phyloP scores from a whole-genome alignment of 176 grass and related monocot species.

The Thinopyrum elongatum region DNA sequence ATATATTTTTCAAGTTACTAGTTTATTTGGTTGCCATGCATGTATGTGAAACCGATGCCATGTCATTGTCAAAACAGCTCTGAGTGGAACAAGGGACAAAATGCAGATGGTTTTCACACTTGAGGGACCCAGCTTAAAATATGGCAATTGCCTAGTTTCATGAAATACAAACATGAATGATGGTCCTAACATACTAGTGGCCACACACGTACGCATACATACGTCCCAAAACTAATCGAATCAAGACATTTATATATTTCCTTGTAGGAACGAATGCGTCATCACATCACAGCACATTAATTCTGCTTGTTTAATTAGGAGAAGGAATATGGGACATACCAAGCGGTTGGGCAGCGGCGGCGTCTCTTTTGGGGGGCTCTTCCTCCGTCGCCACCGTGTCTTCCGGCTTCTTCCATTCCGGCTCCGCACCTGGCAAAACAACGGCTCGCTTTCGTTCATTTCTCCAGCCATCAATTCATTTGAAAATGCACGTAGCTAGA shows the following conservation, averaged over 20 bases:
- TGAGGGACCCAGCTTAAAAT: not conserved
- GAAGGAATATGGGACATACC: conserved; percentile 34
- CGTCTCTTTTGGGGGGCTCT: conserved; percentile 17
- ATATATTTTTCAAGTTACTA: no score
- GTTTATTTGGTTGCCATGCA: not conserved
- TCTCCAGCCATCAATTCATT: not conserved
- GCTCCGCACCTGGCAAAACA: conserved; percentile 35
- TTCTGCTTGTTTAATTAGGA: not conserved
- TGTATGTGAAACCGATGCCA: not conserved
- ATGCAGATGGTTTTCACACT: not conserved
- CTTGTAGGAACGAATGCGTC: not conserved
- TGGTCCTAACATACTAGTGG: not conserved
- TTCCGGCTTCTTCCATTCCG: conserved; percentile 22
- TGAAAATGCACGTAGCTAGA: no score
- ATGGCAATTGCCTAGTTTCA: not conserved
- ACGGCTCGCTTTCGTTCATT: not conserved
- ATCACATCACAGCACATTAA: not conserved
- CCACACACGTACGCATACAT: not conserved
- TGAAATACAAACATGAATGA: not conserved
- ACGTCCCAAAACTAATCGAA: not conserved
- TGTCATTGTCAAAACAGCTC: not conserved
- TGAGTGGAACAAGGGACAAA: not conserved
- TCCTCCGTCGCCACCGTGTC: conserved; percentile 7
- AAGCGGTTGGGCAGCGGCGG: conserved; percentile 23
- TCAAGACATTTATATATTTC: not conserved